Percentiles rank a stretch among this genome's conserved stretches.
These are phyloP conservation scores for Sclerotinia subarctica DNA, from an alignment of 2,329 filamentous ascomycete species.

Conservation along the genomic window DNA sequence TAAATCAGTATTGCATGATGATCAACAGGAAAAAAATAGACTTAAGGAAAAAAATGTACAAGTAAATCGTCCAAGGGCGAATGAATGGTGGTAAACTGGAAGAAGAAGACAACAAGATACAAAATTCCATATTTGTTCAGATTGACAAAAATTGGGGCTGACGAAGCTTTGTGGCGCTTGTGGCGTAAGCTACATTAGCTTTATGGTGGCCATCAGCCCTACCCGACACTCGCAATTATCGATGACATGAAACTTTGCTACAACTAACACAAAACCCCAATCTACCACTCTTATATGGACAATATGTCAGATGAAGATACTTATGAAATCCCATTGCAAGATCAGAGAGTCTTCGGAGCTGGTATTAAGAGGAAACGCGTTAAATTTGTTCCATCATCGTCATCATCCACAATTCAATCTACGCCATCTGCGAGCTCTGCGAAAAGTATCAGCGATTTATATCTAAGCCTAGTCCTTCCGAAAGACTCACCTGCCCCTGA, in stretches of 20 bases:
- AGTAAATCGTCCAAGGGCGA: neutral
- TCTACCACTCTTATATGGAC: neutral
- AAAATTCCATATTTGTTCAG: constrained; percentile 18
- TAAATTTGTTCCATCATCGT: constrained; percentile 50
- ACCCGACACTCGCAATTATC: neutral
- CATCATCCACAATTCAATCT: constrained; percentile 27
- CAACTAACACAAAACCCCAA: neutral
- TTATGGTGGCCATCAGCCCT: constrained; percentile 11
- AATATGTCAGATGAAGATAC: constrained; percentile 49
- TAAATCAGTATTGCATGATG: constrained; percentile 13
- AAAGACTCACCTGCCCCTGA: constrained; percentile 17
- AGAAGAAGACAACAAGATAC: neutral
- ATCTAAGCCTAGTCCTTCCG: constrained; percentile 62
- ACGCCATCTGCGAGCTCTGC: constrained; percentile 34
- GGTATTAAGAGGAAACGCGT: constrained; percentile 61
- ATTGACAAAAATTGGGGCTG: constrained; percentile 10
- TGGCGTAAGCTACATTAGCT: constrained; percentile 14
- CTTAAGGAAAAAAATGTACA: neutral
- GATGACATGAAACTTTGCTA: neutral
- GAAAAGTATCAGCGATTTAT: constrained; percentile 49
- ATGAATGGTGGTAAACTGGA: neutral
- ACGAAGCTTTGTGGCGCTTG: constrained; percentile 14
- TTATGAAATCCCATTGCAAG: constrained; percentile 55
- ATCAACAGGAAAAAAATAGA: neutral
- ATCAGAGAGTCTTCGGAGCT: constrained; percentile 59